A percentile compares a stretch with the other conserved stretches of the same genome.
These are phyloP conservation scores for Populus hybrid DNA, from an alignment of 441 rosid species.

Conservation along the genomic window DNA sequence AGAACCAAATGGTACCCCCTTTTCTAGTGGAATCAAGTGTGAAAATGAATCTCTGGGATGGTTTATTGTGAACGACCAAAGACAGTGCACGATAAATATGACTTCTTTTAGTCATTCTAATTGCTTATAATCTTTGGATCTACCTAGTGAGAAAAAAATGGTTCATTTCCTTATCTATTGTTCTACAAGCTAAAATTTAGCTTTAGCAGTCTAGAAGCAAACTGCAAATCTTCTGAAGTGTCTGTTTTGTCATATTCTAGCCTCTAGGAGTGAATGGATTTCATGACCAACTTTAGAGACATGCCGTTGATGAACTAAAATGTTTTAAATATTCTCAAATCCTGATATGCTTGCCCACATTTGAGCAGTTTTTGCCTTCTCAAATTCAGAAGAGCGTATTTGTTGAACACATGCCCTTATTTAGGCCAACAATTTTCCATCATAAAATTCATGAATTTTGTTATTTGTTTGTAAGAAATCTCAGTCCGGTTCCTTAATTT, in stretches of 20 bases:
- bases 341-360: too few species aligned
- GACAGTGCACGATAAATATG: neutral
- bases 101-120: neutral
- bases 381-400: neutral
- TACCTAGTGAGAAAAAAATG: neutral
- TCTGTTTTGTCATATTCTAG: neutral
- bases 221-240: neutral
- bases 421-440: neutral
- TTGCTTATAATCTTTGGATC: neutral
- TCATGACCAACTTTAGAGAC: neutral
- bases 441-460: too few species aligned
- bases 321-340: neutral
- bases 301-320: neutral
- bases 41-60: neutral
- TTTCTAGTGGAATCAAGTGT: neutral
- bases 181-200: neutral
- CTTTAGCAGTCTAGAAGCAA: neutral
- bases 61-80: neutral
- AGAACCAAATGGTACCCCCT: neutral
- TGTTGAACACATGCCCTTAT: neutral
- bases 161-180: neutral
- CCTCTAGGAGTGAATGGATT: neutral
- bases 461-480: neutral
- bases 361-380: too few species aligned
- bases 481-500: neutral